phyloP scores from a whole-genome alignment of 2,329 filamentous ascomycete species.

The Fusarium buharicum region DNA sequence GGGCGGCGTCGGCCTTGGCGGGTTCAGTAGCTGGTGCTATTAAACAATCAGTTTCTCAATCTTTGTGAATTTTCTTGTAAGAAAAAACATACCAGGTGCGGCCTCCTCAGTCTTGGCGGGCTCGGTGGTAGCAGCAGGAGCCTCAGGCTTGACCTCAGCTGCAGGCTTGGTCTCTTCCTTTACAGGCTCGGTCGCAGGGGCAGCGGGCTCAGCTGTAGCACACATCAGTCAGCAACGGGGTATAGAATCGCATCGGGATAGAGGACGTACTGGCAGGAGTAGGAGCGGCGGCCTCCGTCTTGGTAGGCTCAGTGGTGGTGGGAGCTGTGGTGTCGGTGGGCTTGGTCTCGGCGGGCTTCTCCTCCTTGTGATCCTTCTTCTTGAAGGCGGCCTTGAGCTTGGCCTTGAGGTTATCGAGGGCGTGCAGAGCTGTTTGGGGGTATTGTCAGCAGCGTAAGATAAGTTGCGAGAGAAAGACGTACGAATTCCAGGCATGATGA shows the following conservation, averaged over 20 bases:
- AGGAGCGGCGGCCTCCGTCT: constrained; percentile 50
- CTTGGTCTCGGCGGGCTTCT: constrained; percentile 31
- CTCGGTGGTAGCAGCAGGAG: constrained; percentile 42
- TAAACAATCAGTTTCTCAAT: constrained; percentile 2
- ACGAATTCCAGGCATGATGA: constrained; percentile 65
- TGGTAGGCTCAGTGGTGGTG: constrained; percentile 49
- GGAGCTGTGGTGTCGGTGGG: constrained; percentile 23
- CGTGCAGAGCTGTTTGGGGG: constrained; percentile 58
- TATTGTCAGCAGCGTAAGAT: neutral
- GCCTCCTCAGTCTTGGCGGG: constrained; percentile 43
- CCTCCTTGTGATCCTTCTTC: constrained; percentile 56
- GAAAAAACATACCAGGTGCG: constrained; percentile 35
- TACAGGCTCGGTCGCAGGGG: constrained; percentile 42
- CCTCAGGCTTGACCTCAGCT: constrained; percentile 39
- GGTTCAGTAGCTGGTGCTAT: constrained; percentile 43
- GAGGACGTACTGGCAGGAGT: constrained; percentile 47
- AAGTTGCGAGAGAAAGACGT: constrained; percentile 46
- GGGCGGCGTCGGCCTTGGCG: constrained; percentile 45
- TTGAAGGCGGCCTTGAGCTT: constrained; percentile 66
- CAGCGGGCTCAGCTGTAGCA: constrained; percentile 39
- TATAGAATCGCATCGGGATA: neutral
- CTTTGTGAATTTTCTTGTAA: neutral
- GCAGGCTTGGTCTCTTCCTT: constrained; percentile 46
- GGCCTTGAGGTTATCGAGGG: constrained; percentile 65
- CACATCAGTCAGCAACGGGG: constrained; percentile 20